Percentiles rank a stretch among this genome's conserved stretches.
phyloP scores from a whole-genome alignment of 2,329 filamentous ascomycete species.

The Scedosporium minutisporum region DNA sequence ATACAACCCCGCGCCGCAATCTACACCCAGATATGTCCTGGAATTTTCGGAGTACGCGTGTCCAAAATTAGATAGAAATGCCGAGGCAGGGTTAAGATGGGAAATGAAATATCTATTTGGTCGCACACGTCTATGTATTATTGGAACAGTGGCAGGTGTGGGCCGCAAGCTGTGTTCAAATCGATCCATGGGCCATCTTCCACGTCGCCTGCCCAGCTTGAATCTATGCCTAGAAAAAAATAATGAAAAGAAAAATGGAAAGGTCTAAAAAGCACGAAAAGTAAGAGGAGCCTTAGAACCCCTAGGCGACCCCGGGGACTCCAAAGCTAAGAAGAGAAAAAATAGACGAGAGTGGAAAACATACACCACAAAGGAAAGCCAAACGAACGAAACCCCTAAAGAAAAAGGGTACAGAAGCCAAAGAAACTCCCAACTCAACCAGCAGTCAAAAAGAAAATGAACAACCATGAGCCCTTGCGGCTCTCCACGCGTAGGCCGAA shows the following conservation, averaged over 20 bases:
- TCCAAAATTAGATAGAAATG: slow-evolving; percentile 1
- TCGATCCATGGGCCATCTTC: too few relatives aligned
- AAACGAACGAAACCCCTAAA: slow-evolving; percentile 2
- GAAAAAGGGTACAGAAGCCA: not conserved
- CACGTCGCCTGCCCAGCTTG: too few relatives aligned
- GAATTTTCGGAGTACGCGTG: not conserved
- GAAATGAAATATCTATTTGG: not conserved
- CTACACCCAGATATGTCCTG: slow-evolving; percentile 4
- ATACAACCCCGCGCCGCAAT: too few relatives aligned
- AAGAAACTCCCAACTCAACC: not conserved
- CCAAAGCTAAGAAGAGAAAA: not conserved
- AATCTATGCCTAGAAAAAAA: not conserved
- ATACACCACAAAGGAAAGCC: not conserved
- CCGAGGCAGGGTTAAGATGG: not conserved
- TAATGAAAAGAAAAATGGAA: not conserved
- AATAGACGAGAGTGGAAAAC: not conserved
- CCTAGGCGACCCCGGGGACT: too few relatives aligned
- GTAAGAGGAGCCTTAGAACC: too few relatives aligned
- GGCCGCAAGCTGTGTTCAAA: too few relatives aligned
- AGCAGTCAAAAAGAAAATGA: not conserved
- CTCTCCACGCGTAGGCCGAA: too few relatives aligned
- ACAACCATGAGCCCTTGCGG: not conserved
- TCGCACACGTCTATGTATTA: too few relatives aligned
- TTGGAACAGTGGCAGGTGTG: too few relatives aligned
- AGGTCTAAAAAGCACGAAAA: not conserved